A percentile compares a stretch with the other conserved stretches of the same genome.
Conservation (phyloP, 345 rosid species). For the Sapria himalayana region DNA sequence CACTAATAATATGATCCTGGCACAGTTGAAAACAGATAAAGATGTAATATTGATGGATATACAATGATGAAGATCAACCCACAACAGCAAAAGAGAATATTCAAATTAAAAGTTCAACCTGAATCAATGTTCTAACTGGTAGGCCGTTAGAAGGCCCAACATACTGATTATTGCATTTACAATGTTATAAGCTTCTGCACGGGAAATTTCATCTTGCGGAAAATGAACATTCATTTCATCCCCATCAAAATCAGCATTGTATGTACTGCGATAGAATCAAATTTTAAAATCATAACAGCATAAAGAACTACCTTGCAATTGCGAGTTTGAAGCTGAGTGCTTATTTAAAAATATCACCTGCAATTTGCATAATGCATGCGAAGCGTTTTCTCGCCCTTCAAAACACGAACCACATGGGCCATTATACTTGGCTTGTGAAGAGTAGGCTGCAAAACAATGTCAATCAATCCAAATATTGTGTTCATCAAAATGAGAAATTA, state of each 20-base stretch:
- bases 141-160: conserved; percentile 89
- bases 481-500: no score
- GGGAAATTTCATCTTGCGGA: conserved; percentile 98
- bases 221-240: conserved; percentile 99
- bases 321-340: no score
- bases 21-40: conserved; percentile 8
- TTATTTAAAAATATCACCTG: no score
- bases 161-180: conserved; percentile 94
- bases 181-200: conserved; percentile 93
- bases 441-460: conserved; percentile 67
- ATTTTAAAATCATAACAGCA: conserved; percentile 5
- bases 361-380: conserved; percentile 99
- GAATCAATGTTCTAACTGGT: conserved; percentile 79
- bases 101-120: conserved; percentile 24
- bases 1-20: conserved; percentile 88
- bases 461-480: no score
- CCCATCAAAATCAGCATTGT: conserved; percentile 99
- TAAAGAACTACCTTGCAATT: not conserved
- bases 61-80: conserved; percentile 5
- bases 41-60: conserved; percentile 2
- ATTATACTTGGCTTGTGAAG: conserved; percentile 95
- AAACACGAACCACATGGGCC: conserved; percentile 87
- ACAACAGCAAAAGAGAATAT: not conserved
- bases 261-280: conserved; percentile 42
- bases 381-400: conserved; percentile 84